These are phyloP conservation scores for Aureobasidium melanogenum DNA, from an alignment of 2,329 filamentous ascomycete species.

Conservation along the genomic window DNA sequence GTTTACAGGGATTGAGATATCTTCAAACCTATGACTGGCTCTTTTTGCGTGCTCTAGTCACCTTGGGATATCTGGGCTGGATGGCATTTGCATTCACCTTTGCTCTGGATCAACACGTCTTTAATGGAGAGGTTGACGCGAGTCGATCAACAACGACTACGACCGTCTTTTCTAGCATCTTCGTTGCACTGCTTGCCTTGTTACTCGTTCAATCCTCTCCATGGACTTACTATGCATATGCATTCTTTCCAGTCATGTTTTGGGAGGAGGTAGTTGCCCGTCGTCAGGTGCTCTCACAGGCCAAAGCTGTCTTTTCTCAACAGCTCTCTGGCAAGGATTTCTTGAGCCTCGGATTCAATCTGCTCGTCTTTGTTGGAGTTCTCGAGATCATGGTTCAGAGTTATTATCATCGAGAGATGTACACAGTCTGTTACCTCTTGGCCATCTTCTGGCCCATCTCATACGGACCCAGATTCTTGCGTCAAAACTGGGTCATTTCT, in stretches of 20 bases:
- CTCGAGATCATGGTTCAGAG: constrained; percentile 76
- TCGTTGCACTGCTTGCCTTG: constrained; percentile 68
- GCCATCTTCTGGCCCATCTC: constrained; percentile 69
- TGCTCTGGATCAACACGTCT: constrained; percentile 78
- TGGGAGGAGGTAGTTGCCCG: constrained; percentile 92
- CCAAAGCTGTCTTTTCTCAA: constrained; percentile 58
- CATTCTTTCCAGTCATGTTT: constrained; percentile 84
- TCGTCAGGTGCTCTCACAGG: constrained; percentile 58
- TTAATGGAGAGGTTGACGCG: constrained; percentile 59
- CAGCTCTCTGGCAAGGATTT: constrained; percentile 53
- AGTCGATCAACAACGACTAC: constrained; percentile 52
- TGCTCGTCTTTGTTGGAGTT: constrained; percentile 59
- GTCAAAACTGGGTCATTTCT: constrained; percentile 54
- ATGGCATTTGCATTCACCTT: constrained; percentile 86
- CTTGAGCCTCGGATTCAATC: constrained; percentile 54
- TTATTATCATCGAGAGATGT: constrained; percentile 83
- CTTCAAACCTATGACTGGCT: constrained; percentile 98
- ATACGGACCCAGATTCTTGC: constrained; percentile 66
- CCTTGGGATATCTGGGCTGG: constrained; percentile 87
- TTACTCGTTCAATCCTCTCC: constrained; percentile 75
- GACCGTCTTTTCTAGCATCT: constrained; percentile 62
- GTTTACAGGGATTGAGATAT: constrained; percentile 78
- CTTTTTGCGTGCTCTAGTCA: constrained; percentile 82
- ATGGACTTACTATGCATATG: constrained; percentile 79
- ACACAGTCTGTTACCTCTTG: constrained; percentile 69